Percentiles rank a stretch among this genome's conserved stretches.
Evolutionary conservation across 495 filamentous ascomycete genomes (phyloP).

Genomic region (Copromyces sp.): DNA sequence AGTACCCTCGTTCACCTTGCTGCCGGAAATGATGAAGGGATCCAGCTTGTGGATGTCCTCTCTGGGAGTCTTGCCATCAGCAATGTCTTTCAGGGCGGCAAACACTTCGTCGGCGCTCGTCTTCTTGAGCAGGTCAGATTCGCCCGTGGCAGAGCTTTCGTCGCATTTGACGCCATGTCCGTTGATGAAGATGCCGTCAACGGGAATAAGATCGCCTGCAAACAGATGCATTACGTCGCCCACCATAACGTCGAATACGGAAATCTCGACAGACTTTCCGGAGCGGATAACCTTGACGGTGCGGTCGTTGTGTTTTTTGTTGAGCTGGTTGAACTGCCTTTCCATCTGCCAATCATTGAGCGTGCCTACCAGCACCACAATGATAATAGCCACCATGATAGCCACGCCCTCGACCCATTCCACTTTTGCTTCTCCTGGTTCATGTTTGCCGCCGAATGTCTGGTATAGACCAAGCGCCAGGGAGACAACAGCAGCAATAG

Average conservation of each 20-base stretch:
- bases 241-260: conserved; percentile 60
- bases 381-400: conserved; percentile 65
- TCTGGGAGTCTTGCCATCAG: conserved; percentile 24
- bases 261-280: conserved; percentile 60
- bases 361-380: conserved; percentile 65
- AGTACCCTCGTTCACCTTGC: conserved; percentile 84
- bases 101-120: conserved; percentile 65
- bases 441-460: conserved; percentile 39
- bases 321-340: conserved; percentile 69
- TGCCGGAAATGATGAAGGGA: conserved; percentile 88
- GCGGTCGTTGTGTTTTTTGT: conserved; percentile 69
- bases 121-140: conserved; percentile 74
- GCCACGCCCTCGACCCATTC: conserved; percentile 79
- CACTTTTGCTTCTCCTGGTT: conserved; percentile 38
- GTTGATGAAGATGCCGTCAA: conserved; percentile 62
- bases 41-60: conserved; percentile 69
- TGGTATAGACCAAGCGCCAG: conserved; percentile 71
- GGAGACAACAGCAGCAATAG: conserved; percentile 59
- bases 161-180: conserved; percentile 72
- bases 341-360: conserved; percentile 76
- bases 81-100: conserved; percentile 54
- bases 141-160: conserved; percentile 75
- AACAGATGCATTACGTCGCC: conserved; percentile 67
- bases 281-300: conserved; percentile 71
- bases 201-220: conserved; percentile 63